These are phyloP conservation scores for Leersia perrieri DNA, from an alignment of 176 grass and related monocot genomes.

Conservation along the genomic window DNA sequence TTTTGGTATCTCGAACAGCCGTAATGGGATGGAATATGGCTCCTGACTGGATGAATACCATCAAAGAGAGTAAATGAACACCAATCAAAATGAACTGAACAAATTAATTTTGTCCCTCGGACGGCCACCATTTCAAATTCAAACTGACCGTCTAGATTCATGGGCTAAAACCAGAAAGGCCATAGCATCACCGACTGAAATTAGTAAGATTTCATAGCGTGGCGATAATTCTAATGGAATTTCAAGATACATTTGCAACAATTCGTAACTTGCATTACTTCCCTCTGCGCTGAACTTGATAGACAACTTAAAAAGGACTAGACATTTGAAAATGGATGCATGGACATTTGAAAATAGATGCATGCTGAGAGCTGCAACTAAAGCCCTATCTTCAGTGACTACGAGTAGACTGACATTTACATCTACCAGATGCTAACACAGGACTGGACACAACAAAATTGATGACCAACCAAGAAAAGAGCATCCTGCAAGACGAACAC, in stretches of 20 bases:
- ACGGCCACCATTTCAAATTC: neutral
- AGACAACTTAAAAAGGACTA: neutral
- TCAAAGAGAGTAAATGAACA: neutral
- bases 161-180: neutral
- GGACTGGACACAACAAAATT: conserved; percentile 4
- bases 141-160: neutral
- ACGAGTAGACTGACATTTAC: conserved; percentile 11
- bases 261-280: neutral
- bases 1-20: no score
- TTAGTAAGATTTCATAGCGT: neutral
- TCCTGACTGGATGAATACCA: neutral
- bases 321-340: neutral
- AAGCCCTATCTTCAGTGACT: conserved; percentile 11
- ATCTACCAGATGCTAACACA: conserved; percentile 3
- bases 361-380: neutral
- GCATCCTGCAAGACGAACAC: neutral
- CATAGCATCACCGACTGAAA: neutral
- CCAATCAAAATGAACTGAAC: neutral
- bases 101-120: neutral
- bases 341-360: neutral
- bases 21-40: no score
- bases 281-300: neutral
- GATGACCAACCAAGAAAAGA: neutral
- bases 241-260: neutral
- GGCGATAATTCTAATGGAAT: neutral